Conservation (phyloP, 2,329 filamentous ascomycete species). For the Cryoendolithus antarcticus region DNA sequence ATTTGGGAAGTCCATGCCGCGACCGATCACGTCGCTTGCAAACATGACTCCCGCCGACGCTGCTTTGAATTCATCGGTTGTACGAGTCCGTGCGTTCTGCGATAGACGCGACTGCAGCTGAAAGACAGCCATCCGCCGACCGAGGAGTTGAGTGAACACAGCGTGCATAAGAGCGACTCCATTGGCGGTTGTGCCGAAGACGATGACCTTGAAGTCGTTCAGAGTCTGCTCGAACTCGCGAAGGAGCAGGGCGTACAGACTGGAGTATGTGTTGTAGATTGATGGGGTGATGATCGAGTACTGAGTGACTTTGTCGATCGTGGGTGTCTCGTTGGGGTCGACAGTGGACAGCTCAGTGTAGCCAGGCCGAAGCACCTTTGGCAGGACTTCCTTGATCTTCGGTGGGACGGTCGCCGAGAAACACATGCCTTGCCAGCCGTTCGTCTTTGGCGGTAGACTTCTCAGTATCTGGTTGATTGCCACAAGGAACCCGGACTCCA, state of each 20-base stretch:
- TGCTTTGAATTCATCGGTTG: conserved; percentile 33
- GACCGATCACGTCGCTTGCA: conserved; percentile 65
- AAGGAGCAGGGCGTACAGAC: conserved; percentile 33
- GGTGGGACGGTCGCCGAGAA: conserved; percentile 34
- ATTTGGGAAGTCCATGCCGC: conserved; percentile 94
- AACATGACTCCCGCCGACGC: conserved; percentile 38
- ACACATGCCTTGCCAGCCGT: conserved; percentile 39
- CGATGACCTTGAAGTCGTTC: conserved; percentile 32
- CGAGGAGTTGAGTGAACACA: conserved; percentile 23
- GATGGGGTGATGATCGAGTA: conserved; percentile 29
- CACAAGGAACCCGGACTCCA: conserved; percentile 41
- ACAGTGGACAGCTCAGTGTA: conserved; percentile 33
- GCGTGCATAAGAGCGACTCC: conserved; percentile 32
- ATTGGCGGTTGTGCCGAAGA: conserved; percentile 37
- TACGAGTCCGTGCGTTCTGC: conserved; percentile 30
- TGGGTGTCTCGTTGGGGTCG: conserved; percentile 32
- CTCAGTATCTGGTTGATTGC: conserved; percentile 40
- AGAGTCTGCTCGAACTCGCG: conserved; percentile 28
- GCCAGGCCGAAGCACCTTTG: conserved; percentile 30
- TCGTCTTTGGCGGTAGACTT: conserved; percentile 38
- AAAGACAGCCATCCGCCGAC: conserved; percentile 26
- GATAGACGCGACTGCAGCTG: conserved; percentile 33
- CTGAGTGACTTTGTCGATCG: conserved; percentile 37
- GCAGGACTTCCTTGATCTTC: conserved; percentile 33
- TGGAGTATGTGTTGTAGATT: conserved; percentile 33